These are phyloP conservation scores for Hortaea sp. DNA, from an alignment of 2,329 filamentous ascomycete species.

Conservation along the genomic window DNA sequence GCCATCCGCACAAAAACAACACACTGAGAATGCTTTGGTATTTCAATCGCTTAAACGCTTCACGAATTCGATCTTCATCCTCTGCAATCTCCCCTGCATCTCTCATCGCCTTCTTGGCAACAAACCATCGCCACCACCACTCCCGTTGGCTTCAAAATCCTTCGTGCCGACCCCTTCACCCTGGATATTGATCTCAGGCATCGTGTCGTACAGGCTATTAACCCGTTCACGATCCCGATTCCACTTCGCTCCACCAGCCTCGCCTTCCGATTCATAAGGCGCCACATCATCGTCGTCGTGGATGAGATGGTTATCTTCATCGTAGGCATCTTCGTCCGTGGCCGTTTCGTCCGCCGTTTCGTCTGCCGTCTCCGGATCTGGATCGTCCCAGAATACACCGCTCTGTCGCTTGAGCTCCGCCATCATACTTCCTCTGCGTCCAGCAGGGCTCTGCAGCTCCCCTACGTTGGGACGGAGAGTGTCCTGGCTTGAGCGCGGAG, in stretches of 20 bases:
- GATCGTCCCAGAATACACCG: slow-evolving; percentile 38
- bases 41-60: not conserved
- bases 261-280: not conserved
- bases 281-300: not conserved
- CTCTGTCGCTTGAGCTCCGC: slow-evolving; percentile 37
- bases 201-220: too few species aligned
- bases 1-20: too few species aligned
- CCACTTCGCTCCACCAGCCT: not conserved
- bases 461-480: slow-evolving; percentile 7
- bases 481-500: slow-evolving; percentile 12
- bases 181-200: not conserved
- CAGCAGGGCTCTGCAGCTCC: not conserved
- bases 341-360: slow-evolving; percentile 7
- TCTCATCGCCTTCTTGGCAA: not conserved
- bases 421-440: slow-evolving; percentile 27
- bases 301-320: not conserved
- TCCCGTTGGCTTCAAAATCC: not conserved
- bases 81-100: not conserved
- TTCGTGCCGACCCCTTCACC: not conserved
- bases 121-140: not conserved
- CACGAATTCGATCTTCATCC: not conserved
- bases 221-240: too few species aligned
- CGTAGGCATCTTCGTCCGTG: not conserved
- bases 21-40: too few species aligned
- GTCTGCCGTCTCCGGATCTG: slow-evolving; percentile 18